phyloP scores from a whole-genome alignment of 352 stramenopile genomes.

The Lagenidium sp. region DNA sequence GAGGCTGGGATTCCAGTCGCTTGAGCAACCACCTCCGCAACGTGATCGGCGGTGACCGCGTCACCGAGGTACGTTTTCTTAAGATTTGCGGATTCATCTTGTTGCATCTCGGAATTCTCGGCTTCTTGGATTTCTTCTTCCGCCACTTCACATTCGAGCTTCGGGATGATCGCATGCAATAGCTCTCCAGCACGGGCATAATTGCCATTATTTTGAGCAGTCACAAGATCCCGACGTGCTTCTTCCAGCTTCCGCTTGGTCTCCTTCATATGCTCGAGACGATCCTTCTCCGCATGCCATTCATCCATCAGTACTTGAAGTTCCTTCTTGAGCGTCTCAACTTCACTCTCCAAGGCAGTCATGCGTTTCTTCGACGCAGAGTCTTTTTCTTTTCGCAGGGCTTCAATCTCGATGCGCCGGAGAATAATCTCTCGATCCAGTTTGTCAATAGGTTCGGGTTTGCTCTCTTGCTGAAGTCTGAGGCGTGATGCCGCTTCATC shows the following conservation, averaged over 20 bases:
- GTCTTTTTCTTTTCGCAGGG: conserved; percentile 71
- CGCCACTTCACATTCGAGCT: conserved; percentile 60
- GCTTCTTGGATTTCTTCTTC: conserved; percentile 17
- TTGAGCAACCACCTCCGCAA: conserved; percentile 83
- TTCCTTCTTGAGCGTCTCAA: conserved; percentile 48
- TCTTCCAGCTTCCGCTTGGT: conserved; percentile 74
- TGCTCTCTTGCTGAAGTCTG: conserved; percentile 79
- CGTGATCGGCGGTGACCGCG: conserved; percentile 90
- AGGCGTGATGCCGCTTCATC: conserved; percentile 88
- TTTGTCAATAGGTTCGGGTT: conserved; percentile 75
- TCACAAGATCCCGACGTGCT: conserved; percentile 53
- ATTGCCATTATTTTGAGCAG: conserved; percentile 66
- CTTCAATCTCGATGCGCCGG: conserved; percentile 77
- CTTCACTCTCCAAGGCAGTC: conserved; percentile 48
- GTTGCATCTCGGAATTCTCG: conserved; percentile 36
- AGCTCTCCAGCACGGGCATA: conserved; percentile 74
- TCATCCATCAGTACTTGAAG: conserved; percentile 55
- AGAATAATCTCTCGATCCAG: conserved; percentile 75
- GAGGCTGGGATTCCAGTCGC: conserved; percentile 93
- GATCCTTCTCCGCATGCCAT: conserved; percentile 69
- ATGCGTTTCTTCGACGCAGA: conserved; percentile 59
- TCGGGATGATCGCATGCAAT: conserved; percentile 73
- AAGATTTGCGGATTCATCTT: conserved; percentile 24
- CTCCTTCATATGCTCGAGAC: conserved; percentile 66
- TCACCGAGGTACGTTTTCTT: conserved; percentile 76